Evolutionary conservation across 2,329 filamentous ascomycete species (phyloP).

Genomic region (Trichoderma koningiopsis): DNA sequence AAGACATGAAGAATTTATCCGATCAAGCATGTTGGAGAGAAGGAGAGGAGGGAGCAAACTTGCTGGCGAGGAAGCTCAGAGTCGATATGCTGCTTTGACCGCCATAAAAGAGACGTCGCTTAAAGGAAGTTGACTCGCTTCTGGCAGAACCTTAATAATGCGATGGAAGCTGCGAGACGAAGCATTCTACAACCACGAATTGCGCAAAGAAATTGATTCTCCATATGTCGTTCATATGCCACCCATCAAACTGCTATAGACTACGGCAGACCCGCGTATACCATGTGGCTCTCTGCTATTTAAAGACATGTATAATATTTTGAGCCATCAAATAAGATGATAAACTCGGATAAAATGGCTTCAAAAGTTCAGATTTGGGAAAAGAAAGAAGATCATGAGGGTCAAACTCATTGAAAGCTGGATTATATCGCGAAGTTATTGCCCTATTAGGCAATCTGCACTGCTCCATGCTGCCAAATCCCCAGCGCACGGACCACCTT

Average conservation of each 20-base stretch:
- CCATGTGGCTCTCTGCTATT: background rate
- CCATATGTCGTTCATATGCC: background rate
- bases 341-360: background rate
- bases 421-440: background rate
- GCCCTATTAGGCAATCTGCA: constrained; percentile 4
- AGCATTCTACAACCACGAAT: background rate
- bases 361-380: background rate
- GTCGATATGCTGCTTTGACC: background rate
- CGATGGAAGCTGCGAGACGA: background rate
- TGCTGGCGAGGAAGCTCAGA: background rate
- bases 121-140: background rate
- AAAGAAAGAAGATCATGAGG: background rate
- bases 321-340: background rate
- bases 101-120: background rate
- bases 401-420: background rate
- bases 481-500: background rate
- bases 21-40: background rate
- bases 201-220: background rate
- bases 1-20: background rate
- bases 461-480: background rate
- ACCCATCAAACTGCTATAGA: background rate
- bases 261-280: background rate
- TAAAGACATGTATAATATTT: background rate
- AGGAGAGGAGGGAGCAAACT: background rate
- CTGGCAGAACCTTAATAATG: too few relatives aligned